Percentiles rank a stretch among this genome's conserved stretches.
Conservation (phyloP, 2,329 filamentous ascomycete species). For the Metarhizium guizhouense region DNA sequence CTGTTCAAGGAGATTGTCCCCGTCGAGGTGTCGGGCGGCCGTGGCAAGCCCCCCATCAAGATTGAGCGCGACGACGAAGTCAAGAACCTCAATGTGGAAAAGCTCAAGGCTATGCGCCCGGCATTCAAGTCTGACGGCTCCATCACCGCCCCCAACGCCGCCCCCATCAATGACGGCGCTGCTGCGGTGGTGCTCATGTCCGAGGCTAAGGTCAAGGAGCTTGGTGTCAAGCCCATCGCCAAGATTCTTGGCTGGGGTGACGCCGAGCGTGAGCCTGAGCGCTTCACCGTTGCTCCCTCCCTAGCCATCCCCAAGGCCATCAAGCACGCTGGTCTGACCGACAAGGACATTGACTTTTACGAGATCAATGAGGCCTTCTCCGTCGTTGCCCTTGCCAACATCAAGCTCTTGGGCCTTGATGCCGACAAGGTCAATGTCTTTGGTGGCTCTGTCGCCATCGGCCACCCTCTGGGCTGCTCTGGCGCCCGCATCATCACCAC, state of each 20-base stretch:
- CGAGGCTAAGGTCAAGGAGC: conserved; percentile 86
- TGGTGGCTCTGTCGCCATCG: conserved; percentile 90
- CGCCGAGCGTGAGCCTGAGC: conserved; percentile 80
- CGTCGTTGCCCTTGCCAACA: conserved; percentile 90
- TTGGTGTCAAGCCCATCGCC: conserved; percentile 82
- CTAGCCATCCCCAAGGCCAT: conserved; percentile 96
- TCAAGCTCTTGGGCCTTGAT: conserved; percentile 75
- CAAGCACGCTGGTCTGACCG: conserved; percentile 79
- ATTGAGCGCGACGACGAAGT: conserved; percentile 89
- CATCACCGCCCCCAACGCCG: conserved; percentile 92
- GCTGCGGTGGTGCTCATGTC: conserved; percentile 89
- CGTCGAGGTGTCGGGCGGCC: conserved; percentile 76
- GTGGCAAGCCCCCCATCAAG: conserved; percentile 77
- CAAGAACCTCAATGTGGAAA: conserved; percentile 83
- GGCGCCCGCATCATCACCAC: conserved; percentile 92
- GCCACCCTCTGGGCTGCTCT: conserved; percentile 88
- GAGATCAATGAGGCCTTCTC: conserved; percentile 99
- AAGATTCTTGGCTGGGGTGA: conserved; percentile 98
- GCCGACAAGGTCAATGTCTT: conserved; percentile 90
- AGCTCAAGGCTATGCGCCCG: conserved; percentile 76
- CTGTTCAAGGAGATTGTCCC: conserved; percentile 86
- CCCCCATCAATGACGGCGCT: conserved; percentile 90
- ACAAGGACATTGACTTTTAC: conserved; percentile 77
- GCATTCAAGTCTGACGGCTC: conserved; percentile 78
- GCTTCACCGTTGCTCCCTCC: conserved; percentile 90